A percentile compares a stretch with the other conserved stretches of the same genome.
phyloP scores from a whole-genome alignment of 371 early-diverging fungal species.

The Chytridium lagenaria region DNA sequence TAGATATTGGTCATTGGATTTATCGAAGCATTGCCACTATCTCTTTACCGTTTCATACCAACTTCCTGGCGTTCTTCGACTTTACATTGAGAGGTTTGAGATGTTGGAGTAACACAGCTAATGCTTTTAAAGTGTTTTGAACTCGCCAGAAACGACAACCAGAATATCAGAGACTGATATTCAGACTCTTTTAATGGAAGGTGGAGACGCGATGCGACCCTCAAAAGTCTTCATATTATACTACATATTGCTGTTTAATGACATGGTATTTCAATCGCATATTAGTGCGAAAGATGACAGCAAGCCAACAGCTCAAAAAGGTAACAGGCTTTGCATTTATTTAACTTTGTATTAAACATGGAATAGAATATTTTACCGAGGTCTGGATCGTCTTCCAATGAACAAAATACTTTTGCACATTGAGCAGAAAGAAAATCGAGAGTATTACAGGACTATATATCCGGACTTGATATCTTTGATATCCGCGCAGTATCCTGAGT shows the following conservation, averaged over 20 bases:
- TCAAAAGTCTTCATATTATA: not conserved
- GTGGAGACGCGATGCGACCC: not conserved
- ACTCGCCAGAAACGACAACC: not conserved
- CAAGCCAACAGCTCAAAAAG: not conserved
- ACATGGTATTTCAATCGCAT: not conserved
- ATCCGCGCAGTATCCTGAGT: conserved; percentile 55
- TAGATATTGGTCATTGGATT: conserved; percentile 43
- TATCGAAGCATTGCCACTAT: conserved; percentile 16
- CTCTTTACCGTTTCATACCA: conserved; percentile 33
- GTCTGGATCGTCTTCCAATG: conserved; percentile 54
- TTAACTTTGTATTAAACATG: too few relatives aligned
- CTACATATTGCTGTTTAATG: not conserved
- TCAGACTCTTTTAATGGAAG: not conserved
- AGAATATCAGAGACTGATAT: not conserved
- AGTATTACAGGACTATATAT: conserved; percentile 22
- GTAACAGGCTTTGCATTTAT: too few relatives aligned
- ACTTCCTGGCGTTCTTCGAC: conserved; percentile 32
- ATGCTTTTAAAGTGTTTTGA: not conserved
- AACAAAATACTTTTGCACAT: conserved; percentile 20
- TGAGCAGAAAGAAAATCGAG: conserved; percentile 4
- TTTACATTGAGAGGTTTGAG: conserved; percentile 39
- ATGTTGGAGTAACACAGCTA: not conserved
- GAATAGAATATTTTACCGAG: conserved; percentile 52
- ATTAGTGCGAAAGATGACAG: not conserved
- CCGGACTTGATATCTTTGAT: conserved; percentile 57